Base-by-base conservation (phyloP, 164 flowering plant species). In the Vitis riparia region DNA sequence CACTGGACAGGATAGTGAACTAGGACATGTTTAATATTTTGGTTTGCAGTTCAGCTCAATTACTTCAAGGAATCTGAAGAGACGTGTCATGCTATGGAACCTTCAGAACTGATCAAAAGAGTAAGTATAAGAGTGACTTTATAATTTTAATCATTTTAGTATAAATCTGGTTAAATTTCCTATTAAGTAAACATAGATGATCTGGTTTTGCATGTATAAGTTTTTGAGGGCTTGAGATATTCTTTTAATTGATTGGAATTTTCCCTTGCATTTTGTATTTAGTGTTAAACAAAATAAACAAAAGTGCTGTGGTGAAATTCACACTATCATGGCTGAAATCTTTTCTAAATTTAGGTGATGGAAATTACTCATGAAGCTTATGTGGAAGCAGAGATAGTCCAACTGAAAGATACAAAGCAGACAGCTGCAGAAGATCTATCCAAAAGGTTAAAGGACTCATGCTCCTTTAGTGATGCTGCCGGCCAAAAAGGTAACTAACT, bases 91-190 rank as follows among this genome's bases (percentile, higher is more conserved):
- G 84, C 91, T 11, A 82, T 93, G 92, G 83, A 81, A 71, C 98
- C 98, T 9, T 69, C 83, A 82, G 89, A 91, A 55, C 83, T 93
- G 68, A 91, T 93, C 17, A 91, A 84, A 78, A 87, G 94, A 71
- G 98, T 91, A 77, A 70, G 91, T 70, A 51, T 66, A 10, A 8
- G 12, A 30, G 49, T 29, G 59, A 3, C 52, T 7, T 30, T 59
- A 12, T 1, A 51, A 51, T 60, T 50, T n/a, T 52, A 12, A n/a
- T 32, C 7, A 14, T 47, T 9, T 52, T 14, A 14, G 0, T 16
- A 0, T 57, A 17, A 3, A 14, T 13, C 17, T 57, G 44, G 44
- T 32, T 32, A 32, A 32, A 32, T 32, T 32, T 32, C 6, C 8
- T 1, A 16, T 17, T 50, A 58, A 29, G 13, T n/a, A n/a, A n/a